Evolutionary conservation across 2,329 filamentous ascomycete species (phyloP).

Genomic region (Cucurbitaria berberidis): DNA sequence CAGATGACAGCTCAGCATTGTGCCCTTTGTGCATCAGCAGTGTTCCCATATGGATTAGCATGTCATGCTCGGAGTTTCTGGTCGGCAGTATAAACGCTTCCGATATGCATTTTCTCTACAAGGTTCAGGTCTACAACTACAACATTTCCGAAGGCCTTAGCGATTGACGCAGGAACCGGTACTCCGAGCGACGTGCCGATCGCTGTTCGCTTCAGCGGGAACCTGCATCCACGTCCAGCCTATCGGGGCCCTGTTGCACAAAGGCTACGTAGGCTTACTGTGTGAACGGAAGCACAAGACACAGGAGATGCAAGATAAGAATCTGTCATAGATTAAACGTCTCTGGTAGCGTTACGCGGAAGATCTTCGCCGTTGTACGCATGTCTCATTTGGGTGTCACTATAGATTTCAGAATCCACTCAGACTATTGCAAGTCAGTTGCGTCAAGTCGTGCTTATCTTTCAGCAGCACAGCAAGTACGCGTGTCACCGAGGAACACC

Average conservation of each 20-base stretch:
- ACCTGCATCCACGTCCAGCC: not conserved
- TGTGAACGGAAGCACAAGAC: not conserved
- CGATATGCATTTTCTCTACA: not conserved
- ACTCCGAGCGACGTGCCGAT: constrained; percentile 1
- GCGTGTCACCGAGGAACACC: not conserved
- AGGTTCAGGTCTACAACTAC: not conserved
- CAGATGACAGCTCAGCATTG: not conserved
- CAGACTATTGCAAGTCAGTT: no score
- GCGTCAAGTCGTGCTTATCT: not conserved
- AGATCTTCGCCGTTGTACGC: not conserved
- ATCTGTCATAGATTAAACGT: not conserved
- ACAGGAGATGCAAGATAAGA: not conserved
- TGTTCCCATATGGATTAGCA: not conserved
- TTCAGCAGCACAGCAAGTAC: not conserved
- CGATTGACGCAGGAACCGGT: not conserved
- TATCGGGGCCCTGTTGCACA: not conserved
- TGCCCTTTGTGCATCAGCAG: not conserved
- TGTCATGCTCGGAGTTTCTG: not conserved
- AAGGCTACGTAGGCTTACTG: no score
- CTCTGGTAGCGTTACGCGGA: not conserved
- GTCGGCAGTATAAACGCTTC: not conserved
- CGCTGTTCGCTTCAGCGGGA: not conserved
- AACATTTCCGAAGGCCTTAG: not conserved
- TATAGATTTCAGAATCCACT: no score
- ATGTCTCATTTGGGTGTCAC: no score